These are phyloP conservation scores for Pseudogymnoascus sp. DNA, from an alignment of 2,329 filamentous ascomycete species.

Conservation along the genomic window DNA sequence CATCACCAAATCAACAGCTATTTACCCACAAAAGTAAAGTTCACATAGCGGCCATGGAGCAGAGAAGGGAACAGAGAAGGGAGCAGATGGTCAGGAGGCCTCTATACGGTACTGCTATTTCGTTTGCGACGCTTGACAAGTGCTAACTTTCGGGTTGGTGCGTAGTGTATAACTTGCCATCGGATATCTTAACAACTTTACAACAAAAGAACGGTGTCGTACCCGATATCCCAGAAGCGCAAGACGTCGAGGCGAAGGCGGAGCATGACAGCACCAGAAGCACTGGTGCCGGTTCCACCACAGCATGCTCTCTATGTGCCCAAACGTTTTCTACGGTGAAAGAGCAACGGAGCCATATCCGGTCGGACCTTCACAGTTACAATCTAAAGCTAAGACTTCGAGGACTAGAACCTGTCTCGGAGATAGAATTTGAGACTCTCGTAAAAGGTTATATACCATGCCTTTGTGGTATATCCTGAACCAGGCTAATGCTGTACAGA, in stretches of 20 bases:
- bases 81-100: conserved; percentile 32
- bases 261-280: not conserved
- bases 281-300: conserved; percentile 39
- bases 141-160: conserved; percentile 15
- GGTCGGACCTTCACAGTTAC: conserved; percentile 87
- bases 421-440: conserved; percentile 78
- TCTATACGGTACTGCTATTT: conserved; percentile 29
- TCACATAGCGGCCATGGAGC: not conserved
- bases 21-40: not conserved
- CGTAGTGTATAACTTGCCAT: conserved; percentile 28
- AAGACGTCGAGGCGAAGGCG: not conserved
- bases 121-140: conserved; percentile 17
- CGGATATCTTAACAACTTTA: conserved; percentile 29
- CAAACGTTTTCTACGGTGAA: conserved; percentile 61
- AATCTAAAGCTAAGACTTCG: conserved; percentile 89
- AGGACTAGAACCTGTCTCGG: conserved; percentile 61
- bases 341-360: conserved; percentile 78
- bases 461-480: not conserved
- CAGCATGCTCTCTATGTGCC: conserved; percentile 73
- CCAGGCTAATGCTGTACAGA: conserved; percentile 32
- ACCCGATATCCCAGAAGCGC: not conserved
- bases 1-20: not conserved
- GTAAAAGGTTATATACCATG: conserved; percentile 43
- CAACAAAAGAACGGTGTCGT: conserved; percentile 22
- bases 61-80: conserved; percentile 26